These are phyloP conservation scores for Dothistroma septosporum DNA, from an alignment of 2,329 filamentous ascomycete species.

Conservation along the genomic window DNA sequence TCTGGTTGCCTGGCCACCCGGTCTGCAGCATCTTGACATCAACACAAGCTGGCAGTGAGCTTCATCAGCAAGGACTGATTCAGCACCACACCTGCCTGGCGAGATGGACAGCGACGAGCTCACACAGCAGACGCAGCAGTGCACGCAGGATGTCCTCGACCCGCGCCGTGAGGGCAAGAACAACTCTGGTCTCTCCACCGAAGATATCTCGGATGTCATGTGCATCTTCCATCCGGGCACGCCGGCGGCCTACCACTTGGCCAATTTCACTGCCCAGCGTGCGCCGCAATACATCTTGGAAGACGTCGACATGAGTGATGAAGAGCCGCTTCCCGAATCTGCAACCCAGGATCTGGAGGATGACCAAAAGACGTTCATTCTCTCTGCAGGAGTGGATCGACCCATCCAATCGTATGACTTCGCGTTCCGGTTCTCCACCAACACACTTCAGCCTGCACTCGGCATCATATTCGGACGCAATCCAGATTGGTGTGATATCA, in stretches of 20 bases:
- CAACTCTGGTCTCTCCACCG: constrained; percentile 75
- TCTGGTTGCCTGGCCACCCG: neutral
- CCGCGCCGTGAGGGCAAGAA: constrained; percentile 73
- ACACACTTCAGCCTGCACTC: constrained; percentile 60
- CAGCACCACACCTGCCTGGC: neutral
- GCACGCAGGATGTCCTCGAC: constrained; percentile 74
- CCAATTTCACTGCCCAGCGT: constrained; percentile 52
- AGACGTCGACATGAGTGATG: constrained; percentile 29
- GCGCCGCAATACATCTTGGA: constrained; percentile 61
- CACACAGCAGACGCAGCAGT: constrained; percentile 55
- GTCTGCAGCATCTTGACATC: neutral
- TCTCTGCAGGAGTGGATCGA: constrained; percentile 21
- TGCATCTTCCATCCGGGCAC: constrained; percentile 82
- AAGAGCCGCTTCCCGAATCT: constrained; percentile 6
- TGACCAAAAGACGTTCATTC: constrained; percentile 31
- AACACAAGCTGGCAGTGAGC: neutral
- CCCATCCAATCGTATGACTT: constrained; percentile 55
- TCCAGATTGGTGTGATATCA: constrained; percentile 63
- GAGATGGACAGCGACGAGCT: constrained; percentile 37
- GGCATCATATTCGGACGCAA: constrained; percentile 91
- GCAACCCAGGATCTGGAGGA: neutral
- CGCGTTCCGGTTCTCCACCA: constrained; percentile 73
- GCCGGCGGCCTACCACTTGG: constrained; percentile 65
- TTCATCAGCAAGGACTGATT: neutral
- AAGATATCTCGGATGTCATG: constrained; percentile 82